Evolutionary conservation across 805 yeast species (phyloP).

Genomic region (Starmerella floris): DNA sequence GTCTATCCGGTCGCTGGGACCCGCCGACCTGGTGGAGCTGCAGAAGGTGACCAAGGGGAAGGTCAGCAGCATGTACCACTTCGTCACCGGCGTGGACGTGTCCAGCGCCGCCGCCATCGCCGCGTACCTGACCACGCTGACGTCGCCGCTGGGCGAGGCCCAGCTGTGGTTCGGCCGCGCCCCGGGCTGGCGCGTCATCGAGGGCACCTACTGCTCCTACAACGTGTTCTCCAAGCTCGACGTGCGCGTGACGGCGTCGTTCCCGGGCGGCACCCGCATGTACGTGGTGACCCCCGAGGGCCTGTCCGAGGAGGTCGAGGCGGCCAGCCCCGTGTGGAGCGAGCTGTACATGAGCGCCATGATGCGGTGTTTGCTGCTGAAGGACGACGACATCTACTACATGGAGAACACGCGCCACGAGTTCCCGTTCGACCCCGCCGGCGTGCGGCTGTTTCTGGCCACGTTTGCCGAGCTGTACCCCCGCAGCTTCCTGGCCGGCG

Average conservation of each 20-base stretch:
- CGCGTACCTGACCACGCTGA: constrained; percentile 41
- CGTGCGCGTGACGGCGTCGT: constrained; percentile 48
- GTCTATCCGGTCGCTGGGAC: constrained; percentile 46
- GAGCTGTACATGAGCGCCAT: constrained; percentile 55
- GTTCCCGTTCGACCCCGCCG: constrained; percentile 48
- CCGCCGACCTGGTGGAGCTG: constrained; percentile 55
- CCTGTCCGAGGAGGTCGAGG: constrained; percentile 17
- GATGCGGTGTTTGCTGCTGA: constrained; percentile 61
- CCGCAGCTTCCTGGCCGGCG: constrained; percentile 56
- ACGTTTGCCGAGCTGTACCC: constrained; percentile 56
- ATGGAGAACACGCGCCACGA: constrained; percentile 75
- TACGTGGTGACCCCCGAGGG: constrained; percentile 24
- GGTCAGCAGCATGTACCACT: constrained; percentile 43
- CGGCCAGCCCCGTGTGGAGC: constrained; percentile 30
- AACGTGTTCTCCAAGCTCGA: constrained; percentile 66
- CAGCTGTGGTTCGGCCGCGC: constrained; percentile 64
- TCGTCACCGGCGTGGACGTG: constrained; percentile 41
- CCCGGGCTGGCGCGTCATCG: constrained; percentile 31
- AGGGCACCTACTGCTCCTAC: constrained; percentile 41
- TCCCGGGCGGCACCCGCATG: constrained; percentile 38
- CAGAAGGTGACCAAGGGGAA: constrained; percentile 32
- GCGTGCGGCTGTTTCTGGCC: constrained; percentile 42
- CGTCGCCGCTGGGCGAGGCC: constrained; percentile 34
- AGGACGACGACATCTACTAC: constrained; percentile 61
- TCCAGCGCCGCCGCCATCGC: constrained; percentile 42